These are phyloP conservation scores for Fusarium zealandicum DNA, from an alignment of 2,329 filamentous ascomycete species.

Conservation along the genomic window DNA sequence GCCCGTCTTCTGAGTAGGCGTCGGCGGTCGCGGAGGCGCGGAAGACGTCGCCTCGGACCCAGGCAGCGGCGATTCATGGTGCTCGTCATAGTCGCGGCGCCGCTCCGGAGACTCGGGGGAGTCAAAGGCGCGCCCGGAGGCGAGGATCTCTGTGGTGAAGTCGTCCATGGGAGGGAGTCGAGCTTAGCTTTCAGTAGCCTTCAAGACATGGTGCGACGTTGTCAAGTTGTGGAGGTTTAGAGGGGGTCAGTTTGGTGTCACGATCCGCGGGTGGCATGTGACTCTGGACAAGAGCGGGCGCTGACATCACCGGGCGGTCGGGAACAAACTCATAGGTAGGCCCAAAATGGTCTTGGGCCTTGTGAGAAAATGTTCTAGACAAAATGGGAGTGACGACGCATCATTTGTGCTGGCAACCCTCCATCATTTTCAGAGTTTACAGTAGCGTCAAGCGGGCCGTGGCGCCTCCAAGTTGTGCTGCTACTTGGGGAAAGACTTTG, in stretches of 20 bases:
- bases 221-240: constrained; percentile 13
- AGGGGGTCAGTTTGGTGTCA: constrained; percentile 26
- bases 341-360: background rate
- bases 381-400: background rate
- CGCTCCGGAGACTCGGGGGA: constrained; percentile 26
- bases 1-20: constrained; percentile 44
- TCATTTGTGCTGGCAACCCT: constrained; percentile 9
- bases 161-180: constrained; percentile 47
- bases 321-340: background rate
- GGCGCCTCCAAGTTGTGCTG: constrained; percentile 13
- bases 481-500: constrained; percentile 1
- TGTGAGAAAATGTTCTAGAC: constrained; percentile 1
- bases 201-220: constrained; percentile 33
- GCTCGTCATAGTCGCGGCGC: constrained; percentile 16
- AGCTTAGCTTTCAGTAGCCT: background rate
- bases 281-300: constrained; percentile 19
- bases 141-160: constrained; percentile 48
- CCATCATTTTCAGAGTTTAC: constrained; percentile 17
- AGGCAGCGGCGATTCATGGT: constrained; percentile 12
- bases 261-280: constrained; percentile 30
- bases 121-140: constrained; percentile 38
- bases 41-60: constrained; percentile 27
- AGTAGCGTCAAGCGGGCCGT: constrained; percentile 31
- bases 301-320: constrained; percentile 32
- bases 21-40: constrained; percentile 15